These are phyloP conservation scores for Cudoniella acicularis DNA, from an alignment of 495 filamentous ascomycete genomes.

Conservation along the genomic window DNA sequence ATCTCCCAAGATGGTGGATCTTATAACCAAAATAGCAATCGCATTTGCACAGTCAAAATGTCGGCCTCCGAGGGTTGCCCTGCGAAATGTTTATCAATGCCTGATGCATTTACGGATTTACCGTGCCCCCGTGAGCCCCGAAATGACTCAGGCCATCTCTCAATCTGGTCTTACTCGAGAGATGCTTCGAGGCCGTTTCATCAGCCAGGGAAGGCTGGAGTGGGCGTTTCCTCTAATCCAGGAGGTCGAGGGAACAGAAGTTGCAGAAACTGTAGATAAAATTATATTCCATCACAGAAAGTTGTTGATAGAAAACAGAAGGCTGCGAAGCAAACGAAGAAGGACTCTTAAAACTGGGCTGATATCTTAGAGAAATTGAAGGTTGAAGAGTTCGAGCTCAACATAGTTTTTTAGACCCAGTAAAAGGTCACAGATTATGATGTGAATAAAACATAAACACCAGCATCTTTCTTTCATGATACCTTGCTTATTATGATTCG, in stretches of 20 bases:
- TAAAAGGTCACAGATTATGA: too few species aligned
- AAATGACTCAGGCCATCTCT: slow-evolving; percentile 32
- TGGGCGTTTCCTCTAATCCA: slow-evolving; percentile 36
- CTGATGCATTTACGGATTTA: slow-evolving; percentile 30
- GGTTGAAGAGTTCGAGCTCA: too few species aligned
- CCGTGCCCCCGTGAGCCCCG: slow-evolving; percentile 20
- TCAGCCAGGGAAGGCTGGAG: slow-evolving; percentile 32
- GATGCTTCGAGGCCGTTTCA: slow-evolving; percentile 30
- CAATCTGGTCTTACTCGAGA: slow-evolving; percentile 34
- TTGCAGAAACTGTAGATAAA: slow-evolving; percentile 2
- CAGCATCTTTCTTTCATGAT: too few species aligned
- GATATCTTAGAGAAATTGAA: too few species aligned
- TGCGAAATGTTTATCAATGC: slow-evolving; percentile 37
- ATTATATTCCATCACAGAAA: slow-evolving; percentile 13
- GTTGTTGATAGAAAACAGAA: not conserved
- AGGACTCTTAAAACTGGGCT: too few species aligned
- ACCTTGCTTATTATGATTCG: not conserved
- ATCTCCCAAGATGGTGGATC: slow-evolving; percentile 10
- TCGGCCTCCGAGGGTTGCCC: slow-evolving; percentile 31
- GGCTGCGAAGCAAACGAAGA: too few species aligned
- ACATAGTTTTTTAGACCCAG: too few species aligned
- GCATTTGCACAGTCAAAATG: slow-evolving; percentile 31
- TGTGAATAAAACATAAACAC: too few species aligned
- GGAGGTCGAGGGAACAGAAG: slow-evolving; percentile 25
- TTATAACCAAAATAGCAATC: slow-evolving; percentile 30